These are phyloP conservation scores for Vitis hybrid DNA, from an alignment of 177 flowering plant species.

Conservation along the genomic window DNA sequence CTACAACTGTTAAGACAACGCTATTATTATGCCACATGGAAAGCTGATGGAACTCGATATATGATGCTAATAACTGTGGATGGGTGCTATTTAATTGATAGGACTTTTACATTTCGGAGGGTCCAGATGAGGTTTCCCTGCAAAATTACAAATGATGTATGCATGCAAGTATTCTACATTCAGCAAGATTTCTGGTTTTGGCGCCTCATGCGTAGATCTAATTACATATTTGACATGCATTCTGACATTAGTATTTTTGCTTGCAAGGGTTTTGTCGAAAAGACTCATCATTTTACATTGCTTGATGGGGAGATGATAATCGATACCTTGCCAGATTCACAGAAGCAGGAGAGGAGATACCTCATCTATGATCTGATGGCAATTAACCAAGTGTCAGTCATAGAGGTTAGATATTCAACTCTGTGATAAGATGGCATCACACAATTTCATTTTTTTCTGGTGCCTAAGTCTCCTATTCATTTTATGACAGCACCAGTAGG, in stretches of 20 bases:
- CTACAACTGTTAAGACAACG: conserved; percentile 80
- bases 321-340: conserved; percentile 79
- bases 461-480: background rate
- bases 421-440: background rate
- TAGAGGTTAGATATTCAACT: conserved; percentile 60
- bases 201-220: background rate
- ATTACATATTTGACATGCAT: background rate
- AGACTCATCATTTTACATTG: conserved; percentile 77
- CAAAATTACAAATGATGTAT: conserved; percentile 58
- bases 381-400: conserved; percentile 50
- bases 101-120: conserved; percentile 80
- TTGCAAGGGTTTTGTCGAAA: conserved; percentile 53
- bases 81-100: conserved; percentile 92
- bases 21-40: conserved; percentile 98
- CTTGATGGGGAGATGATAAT: conserved; percentile 99
- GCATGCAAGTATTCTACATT: conserved; percentile 19
- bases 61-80: conserved; percentile 92
- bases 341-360: conserved; percentile 88
- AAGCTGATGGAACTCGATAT: conserved; percentile 97
- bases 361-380: conserved; percentile 95
- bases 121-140: conserved; percentile 97
- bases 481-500: too few relatives aligned
- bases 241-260: conserved; percentile 3
- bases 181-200: conserved; percentile 4
- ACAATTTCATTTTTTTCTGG: background rate